Percentiles rank a stretch among this genome's conserved stretches.
Evolutionary conservation across 2,329 filamentous ascomycete species (phyloP).

Genomic region (Purpureocillium lavendulum): DNA sequence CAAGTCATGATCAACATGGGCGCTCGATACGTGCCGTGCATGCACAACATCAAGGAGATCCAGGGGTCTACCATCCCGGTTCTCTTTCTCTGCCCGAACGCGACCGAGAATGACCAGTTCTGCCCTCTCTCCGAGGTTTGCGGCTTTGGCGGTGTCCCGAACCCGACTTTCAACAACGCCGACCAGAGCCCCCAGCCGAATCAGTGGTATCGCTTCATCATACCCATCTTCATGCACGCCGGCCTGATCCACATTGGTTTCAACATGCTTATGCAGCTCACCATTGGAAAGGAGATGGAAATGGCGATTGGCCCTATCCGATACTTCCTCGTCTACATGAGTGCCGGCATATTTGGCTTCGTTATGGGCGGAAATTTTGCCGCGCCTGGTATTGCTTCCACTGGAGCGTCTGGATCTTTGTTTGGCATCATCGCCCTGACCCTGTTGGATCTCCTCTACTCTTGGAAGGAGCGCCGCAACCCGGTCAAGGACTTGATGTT

Average conservation of each 20-base stretch:
- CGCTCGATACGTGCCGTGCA: slow-evolving; percentile 84
- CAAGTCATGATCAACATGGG: slow-evolving; percentile 96
- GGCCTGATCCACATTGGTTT: slow-evolving; percentile 92
- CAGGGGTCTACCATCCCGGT: slow-evolving; percentile 43
- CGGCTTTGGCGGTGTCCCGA: slow-evolving; percentile 67
- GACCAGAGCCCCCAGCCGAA: slow-evolving; percentile 58
- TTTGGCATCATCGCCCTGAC: slow-evolving; percentile 89
- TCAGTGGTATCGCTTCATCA: slow-evolving; percentile 96
- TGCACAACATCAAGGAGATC: slow-evolving; percentile 71
- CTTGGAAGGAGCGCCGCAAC: slow-evolving; percentile 70
- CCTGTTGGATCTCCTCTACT: slow-evolving; percentile 85
- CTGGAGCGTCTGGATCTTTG: slow-evolving; percentile 80
- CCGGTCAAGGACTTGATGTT: slow-evolving; percentile 83
- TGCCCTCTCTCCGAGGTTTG: slow-evolving; percentile 77
- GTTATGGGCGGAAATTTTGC: slow-evolving; percentile 93
- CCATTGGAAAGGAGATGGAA: slow-evolving; percentile 88
- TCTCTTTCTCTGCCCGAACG: slow-evolving; percentile 74
- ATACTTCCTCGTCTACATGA: slow-evolving; percentile 84
- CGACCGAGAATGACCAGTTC: slow-evolving; percentile 49
- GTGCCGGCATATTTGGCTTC: slow-evolving; percentile 89
- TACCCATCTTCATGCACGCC: slow-evolving; percentile 91
- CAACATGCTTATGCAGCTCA: slow-evolving; percentile 87
- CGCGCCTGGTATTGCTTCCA: slow-evolving; percentile 69
- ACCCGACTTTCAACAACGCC: slow-evolving; percentile 50
- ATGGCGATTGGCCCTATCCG: slow-evolving; percentile 78